Evolutionary conservation across 2,329 filamentous ascomycete species (phyloP), one percentile per base, ranked within the genome.

Genomic region (Monosporascus sp.): DNA sequence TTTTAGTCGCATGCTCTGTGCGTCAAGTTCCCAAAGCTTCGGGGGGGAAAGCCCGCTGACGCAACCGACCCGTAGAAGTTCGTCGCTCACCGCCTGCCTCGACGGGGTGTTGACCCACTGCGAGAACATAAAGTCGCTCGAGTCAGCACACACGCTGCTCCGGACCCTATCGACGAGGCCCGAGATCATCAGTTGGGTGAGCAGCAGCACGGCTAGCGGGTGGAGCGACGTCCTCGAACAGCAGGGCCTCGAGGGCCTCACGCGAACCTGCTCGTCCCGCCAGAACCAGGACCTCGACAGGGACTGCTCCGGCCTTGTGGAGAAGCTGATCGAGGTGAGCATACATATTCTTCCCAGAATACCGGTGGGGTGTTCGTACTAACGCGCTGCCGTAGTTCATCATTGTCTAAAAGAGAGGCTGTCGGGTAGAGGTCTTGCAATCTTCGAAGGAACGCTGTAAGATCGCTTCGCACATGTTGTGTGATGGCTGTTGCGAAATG

Each of bases 161-260:
- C 77, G 81, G 51, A 83, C 80, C 6, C 67, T 88, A 11, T 82
- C 81, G 22, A 77, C 77, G 2, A 80, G 80, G 51, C 69, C 73
- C 3, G 76, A 76, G 47, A 83, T 83, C 54, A 70, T 76, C 2
- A 70, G 71, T 8, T 74, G 76, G 19, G 75, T 78, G 47, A 77
- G 78, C 5, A 72, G 73, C 31, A 73, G 75, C 40, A 68, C 78
- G 5, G 72, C 72, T 31, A 73, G 75, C 41, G 68, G 73, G 27
- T 67, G 87, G 11, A 76, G 76, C 48, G 76, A 80, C 46, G 74
- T 78, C 2, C 72, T 87, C 8, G 77, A 83, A 38, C 77, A 80
- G 3, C 78, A 83, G 66, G 85, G 85, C 2, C 87, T 88, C 56
- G 76, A 78, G 8, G 85, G 85, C 0, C 70, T 88, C 2, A 87